Conservation (phyloP, 805 yeast genomes). For the Nakazawaea anatomiae region DNA sequence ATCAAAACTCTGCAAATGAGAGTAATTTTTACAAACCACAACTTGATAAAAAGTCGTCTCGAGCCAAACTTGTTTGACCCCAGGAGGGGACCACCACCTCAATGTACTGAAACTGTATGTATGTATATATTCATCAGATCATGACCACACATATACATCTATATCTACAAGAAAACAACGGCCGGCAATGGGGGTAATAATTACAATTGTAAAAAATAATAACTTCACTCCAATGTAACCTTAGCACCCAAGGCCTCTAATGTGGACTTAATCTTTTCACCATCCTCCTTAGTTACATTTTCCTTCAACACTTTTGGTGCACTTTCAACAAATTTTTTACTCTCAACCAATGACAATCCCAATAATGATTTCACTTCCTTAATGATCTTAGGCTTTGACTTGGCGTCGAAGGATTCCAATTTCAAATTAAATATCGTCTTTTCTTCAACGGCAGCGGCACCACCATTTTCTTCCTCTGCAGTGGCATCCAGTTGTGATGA, state of each 20-base stretch:
- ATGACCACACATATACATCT: no score
- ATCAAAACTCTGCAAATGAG: no score
- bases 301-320: conserved; percentile 97
- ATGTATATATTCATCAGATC: no score
- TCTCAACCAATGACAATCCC: conserved; percentile 90
- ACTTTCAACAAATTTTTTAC: conserved; percentile 95
- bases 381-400: conserved; percentile 94
- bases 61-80: no score
- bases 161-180: no score
- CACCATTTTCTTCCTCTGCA: conserved; percentile 61
- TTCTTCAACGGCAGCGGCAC: conserved; percentile 76
- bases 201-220: no score
- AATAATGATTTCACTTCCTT: conserved; percentile 92
- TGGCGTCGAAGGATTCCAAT: conserved; percentile 90
- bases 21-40: no score
- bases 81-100: no score
- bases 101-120: no score
- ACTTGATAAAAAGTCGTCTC: no score
- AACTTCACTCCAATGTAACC: conserved; percentile 70
- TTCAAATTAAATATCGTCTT: conserved; percentile 89
- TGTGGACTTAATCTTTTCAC: conserved; percentile 90
- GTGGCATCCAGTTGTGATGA: conserved; percentile 45
- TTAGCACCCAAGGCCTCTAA: conserved; percentile 95
- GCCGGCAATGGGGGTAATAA: not conserved
- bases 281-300: conserved; percentile 93